Conservation (phyloP, 805 yeast genomes). For the Blastobotrys terrestris region DNA sequence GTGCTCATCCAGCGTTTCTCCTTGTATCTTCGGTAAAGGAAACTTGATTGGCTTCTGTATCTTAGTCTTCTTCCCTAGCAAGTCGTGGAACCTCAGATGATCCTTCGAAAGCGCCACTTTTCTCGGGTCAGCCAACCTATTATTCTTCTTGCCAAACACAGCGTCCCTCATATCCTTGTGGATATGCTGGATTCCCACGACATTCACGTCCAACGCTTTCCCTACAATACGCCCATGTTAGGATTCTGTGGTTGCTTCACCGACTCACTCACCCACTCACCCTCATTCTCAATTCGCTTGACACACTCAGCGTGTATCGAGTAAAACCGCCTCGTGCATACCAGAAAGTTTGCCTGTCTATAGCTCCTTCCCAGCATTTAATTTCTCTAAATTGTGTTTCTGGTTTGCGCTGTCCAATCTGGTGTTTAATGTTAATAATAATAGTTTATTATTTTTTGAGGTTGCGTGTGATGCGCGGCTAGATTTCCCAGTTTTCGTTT, state of each 20-base stretch:
- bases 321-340: not conserved
- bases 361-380: not conserved
- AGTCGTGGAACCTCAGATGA: conserved; percentile 54
- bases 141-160: conserved; percentile 19
- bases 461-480: too few relatives aligned
- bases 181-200: conserved; percentile 30
- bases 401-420: not conserved
- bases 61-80: conserved; percentile 71
- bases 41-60: conserved; percentile 46
- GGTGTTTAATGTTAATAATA: not conserved
- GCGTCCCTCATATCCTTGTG: conserved; percentile 16
- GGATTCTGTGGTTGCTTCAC: too few relatives aligned
- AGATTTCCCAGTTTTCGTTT: too few relatives aligned
- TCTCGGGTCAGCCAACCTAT: conserved; percentile 24
- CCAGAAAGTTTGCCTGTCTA: not conserved
- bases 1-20: conserved; percentile 73
- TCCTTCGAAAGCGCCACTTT: conserved; percentile 50
- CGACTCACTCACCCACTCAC: too few relatives aligned
- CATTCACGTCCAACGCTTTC: conserved; percentile 16
- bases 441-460: too few relatives aligned
- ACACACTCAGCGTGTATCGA: not conserved
- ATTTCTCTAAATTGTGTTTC: too few relatives aligned
- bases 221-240: too few relatives aligned
- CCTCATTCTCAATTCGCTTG: conserved; percentile 2
- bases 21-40: conserved; percentile 65